Percentiles rank a stretch among this genome's conserved stretches.
Evolutionary conservation across 2,329 filamentous ascomycete species (phyloP).

Genomic region (Hypoxylon sp.): DNA sequence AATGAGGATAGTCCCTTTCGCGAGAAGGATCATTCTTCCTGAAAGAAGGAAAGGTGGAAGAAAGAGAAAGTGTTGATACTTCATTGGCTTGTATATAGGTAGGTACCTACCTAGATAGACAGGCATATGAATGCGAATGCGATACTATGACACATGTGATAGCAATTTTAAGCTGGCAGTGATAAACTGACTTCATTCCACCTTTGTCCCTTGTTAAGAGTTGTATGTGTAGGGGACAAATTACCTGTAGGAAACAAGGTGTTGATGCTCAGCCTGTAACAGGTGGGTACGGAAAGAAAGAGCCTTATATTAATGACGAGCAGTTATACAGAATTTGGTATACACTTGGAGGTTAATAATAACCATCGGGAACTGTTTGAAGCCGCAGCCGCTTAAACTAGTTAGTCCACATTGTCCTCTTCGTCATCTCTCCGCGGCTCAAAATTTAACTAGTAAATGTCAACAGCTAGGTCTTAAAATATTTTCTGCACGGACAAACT

Average conservation of each 20-base stretch:
- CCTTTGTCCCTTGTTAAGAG: neutral
- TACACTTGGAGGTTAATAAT: conserved; percentile 2
- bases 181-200: neutral
- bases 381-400: neutral
- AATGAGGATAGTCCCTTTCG: too few species aligned
- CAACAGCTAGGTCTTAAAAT: conserved; percentile 46
- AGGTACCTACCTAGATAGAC: neutral
- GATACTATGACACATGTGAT: neutral
- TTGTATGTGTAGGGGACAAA: neutral
- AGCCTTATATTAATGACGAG: neutral
- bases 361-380: neutral
- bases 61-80: neutral
- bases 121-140: neutral
- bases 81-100: neutral
- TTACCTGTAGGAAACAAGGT: neutral
- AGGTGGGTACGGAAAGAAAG: neutral
- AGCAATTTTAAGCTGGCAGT: neutral
- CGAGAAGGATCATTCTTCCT: too few species aligned
- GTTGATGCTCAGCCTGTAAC: neutral
- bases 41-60: neutral
- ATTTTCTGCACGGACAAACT: conserved; percentile 48
- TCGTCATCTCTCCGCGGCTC: conserved; percentile 74
- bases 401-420: conserved; percentile 46
- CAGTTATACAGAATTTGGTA: neutral
- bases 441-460: conserved; percentile 72